Base-by-base conservation (phyloP, 2,329 filamentous ascomycete species). In the Colletotrichum gloeosporioides region DNA sequence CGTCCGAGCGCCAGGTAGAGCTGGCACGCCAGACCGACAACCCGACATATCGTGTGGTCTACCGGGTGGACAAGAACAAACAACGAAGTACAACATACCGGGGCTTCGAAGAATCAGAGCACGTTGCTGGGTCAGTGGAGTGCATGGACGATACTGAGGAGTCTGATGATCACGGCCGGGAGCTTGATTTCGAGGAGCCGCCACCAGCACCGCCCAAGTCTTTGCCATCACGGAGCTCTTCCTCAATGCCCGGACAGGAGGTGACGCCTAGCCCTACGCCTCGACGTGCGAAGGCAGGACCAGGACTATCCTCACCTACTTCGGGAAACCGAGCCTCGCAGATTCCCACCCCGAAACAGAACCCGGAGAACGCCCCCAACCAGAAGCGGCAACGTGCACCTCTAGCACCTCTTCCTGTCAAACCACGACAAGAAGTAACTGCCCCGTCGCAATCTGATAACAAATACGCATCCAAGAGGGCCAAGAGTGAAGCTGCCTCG, bases 11-110 rank as follows among this genome's bases (percentile, higher is more conserved):
- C 3, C 72, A 68, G 22, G 62, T 61, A 4, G 76, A 74, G 8
- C 66, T 77, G 25, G 73, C 77, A 72, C 74, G 78, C 62, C 77
- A 75, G 13, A 78, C 81, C 6, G 77, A 80, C 9, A 75, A 80
- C 4, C 80, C 84, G 3, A 87, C 85, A 1, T 92, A 91, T 76
- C 88, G 90, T 22, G 87, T 93, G 5, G 91, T 93, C 0, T 93
- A 93, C 79, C 88, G 88, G 39, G 88, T 92, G 77, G 90, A 88
- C 77, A 90, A 87, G 76, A 91, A 88, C 79, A 90, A 84, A 79
- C 84, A 88, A 32, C 85, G 83, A 55, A 88, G 81, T 18, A 88
- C 85, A 36, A 84, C 82, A 27, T 83, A 87, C 36, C 82, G 82
- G 32, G 78, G 78, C 1, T 79, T 81, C 49, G 83, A 81, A 13